phyloP scores from a whole-genome alignment of 371 early-diverging fungal species.

The Sporodiniella umbellata region DNA sequence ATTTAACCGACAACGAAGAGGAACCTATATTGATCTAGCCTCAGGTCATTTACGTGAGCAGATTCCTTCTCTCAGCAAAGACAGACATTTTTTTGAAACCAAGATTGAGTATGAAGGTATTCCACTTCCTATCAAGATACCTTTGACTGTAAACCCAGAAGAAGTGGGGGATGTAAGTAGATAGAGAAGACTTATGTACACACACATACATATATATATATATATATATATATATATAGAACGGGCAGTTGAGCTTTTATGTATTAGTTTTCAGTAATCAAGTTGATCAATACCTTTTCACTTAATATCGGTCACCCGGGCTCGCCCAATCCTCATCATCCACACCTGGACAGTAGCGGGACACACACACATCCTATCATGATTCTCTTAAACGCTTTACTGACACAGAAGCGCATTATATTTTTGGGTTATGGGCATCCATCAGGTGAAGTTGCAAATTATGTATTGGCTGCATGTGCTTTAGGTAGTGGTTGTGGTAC shows the following conservation, averaged over 20 bases:
- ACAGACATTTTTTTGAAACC: conserved; percentile 84
- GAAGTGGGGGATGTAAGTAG: conserved; percentile 92
- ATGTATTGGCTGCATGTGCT: conserved; percentile 89
- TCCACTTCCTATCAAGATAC: conserved; percentile 83
- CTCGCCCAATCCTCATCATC: conserved; percentile 72
- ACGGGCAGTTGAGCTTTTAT: no score
- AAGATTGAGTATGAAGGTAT: conserved; percentile 78
- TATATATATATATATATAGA: no score
- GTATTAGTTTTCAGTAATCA: conserved; percentile 83
- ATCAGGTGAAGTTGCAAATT: conserved; percentile 90
- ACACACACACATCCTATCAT: conserved; percentile 83
- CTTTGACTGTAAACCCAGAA: conserved; percentile 78
- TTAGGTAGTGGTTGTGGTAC: conserved; percentile 88
- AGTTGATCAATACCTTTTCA: conserved; percentile 71
- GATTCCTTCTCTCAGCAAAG: conserved; percentile 62
- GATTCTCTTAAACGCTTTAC: conserved; percentile 80
- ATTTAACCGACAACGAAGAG: conserved; percentile 28
- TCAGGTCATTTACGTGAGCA: conserved; percentile 45
- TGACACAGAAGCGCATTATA: conserved; percentile 91
- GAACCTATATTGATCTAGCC: conserved; percentile 53
- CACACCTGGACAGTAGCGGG: conserved; percentile 84
- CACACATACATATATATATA: no score
- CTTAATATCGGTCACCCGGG: conserved; percentile 43
- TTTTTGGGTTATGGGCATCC: conserved; percentile 91
- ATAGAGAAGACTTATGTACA: no score